Conservation (phyloP, 1,284 basidiomycete species). For the Cutaneotrichosporon cyanovorans region DNA sequence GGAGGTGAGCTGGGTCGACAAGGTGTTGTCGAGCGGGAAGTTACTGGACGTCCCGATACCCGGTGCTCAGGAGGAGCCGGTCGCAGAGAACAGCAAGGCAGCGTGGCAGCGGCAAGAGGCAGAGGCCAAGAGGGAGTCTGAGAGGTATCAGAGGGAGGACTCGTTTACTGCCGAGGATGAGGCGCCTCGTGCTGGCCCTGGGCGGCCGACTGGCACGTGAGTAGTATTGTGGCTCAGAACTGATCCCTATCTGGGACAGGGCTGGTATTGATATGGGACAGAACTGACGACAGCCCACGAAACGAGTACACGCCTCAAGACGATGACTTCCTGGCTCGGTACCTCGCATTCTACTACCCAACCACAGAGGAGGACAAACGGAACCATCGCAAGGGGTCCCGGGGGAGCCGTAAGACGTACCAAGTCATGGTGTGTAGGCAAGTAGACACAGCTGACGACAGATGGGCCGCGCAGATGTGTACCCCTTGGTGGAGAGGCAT, state of each 20-base stretch:
- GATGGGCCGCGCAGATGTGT: constrained; percentile 3
- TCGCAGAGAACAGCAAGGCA: background rate
- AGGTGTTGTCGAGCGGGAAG: constrained; percentile 14
- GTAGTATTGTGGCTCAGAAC: constrained; percentile 1
- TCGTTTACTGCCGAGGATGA: constrained; percentile 22
- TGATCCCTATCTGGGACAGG: constrained; percentile 29
- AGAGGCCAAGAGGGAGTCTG: background rate
- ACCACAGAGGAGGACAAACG: too few relatives aligned
- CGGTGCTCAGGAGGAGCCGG: background rate
- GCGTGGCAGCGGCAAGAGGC: background rate
- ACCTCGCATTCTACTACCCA: constrained; percentile 27
- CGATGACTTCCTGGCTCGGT: constrained; percentile 40
- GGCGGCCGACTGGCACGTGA: constrained; percentile 36
- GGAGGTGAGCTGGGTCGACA: constrained; percentile 38
- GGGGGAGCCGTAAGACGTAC: constrained; percentile 35
- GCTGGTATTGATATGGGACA: constrained; percentile 5
- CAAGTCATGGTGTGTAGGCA: constrained; percentile 22
- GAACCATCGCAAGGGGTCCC: constrained; percentile 15
- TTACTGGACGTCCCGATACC: constrained; percentile 9
- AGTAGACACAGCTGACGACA: constrained; percentile 6
- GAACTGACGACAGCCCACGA: constrained; percentile 23
- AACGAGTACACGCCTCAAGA: constrained; percentile 36
- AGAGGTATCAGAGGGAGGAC: constrained; percentile 8
- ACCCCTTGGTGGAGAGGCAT: constrained; percentile 25
- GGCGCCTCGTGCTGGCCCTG: constrained; percentile 18